Base-by-base conservation (phyloP, 331 rosid genomes). In the Rhamnella rubrinervis region DNA sequence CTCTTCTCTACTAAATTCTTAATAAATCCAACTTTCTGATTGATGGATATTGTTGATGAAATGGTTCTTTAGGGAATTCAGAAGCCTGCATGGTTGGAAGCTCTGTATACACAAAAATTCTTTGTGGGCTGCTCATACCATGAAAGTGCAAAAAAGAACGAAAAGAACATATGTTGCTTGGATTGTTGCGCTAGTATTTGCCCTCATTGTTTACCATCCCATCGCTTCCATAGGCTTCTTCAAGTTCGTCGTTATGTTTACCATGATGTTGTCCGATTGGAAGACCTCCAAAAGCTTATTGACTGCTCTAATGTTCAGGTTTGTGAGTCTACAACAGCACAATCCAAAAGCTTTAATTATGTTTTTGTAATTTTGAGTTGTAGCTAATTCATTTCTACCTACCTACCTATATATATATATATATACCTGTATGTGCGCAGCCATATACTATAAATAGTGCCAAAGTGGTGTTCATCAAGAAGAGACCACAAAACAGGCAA, bases 1-100 rank as follows among this genome's bases (percentile, higher is more conserved):
- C 10, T 53, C 13, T 72, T 31, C 81, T 35, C 56, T 51, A 25
- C 68, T 15, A 13, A 75, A 62, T 75, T 75, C 52, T 64, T 26
- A 0, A 0, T 50, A n/a, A 53, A 52, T 17, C 50, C 44, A 46
- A 57, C n/a, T 59, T 4, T 57, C 9, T 59, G 55, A 20, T 41
- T 26, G 6, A 31, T 12, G 26, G 35, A 8, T 28, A 31, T 52
- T 39, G 63, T 38, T 5, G 18, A 46, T 64, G 15, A 16, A 55
- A 31, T 77, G 59, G 35, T 39, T 14, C 21, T 28, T 19, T 73
- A 91, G 97, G 97, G 93, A 78, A 84, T 83, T 71, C 77, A 86
- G 67, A 91, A 85, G 80, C 99, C 99, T 78, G 96, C 96, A 82
- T 95, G 99, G 99, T 87, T 95, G 87, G 97, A 95, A 73, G 97